Conservation (phyloP, 169 alveolate species). For the Amoebophrya sp. region DNA sequence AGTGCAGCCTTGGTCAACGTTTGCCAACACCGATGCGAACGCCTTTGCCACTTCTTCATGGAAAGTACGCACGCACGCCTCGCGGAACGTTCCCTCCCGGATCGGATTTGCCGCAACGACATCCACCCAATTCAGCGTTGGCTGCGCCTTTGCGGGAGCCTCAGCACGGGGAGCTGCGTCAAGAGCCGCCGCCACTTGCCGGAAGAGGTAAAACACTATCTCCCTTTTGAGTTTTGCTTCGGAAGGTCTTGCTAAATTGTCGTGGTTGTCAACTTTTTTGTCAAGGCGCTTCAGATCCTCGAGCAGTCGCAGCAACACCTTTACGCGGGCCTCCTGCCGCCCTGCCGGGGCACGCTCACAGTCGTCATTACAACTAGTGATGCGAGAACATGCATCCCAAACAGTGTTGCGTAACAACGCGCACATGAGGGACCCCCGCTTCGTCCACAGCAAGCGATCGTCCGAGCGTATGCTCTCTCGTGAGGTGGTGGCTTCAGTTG, state of each 20-base stretch:
- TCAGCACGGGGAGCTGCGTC: neutral
- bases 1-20: neutral
- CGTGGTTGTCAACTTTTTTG: neutral
- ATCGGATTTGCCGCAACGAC: neutral
- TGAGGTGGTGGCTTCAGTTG: too few relatives aligned
- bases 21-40: neutral
- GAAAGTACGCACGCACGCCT: neutral
- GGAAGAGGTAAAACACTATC: neutral
- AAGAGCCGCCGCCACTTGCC: neutral
- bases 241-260: too few relatives aligned
- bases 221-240: neutral
- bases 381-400: slow-evolving; percentile 8
- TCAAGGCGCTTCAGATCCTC: neutral
- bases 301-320: neutral
- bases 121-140: neutral
- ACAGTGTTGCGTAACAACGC: neutral
- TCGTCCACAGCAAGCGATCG: neutral
- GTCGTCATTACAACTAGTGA: too few relatives aligned
- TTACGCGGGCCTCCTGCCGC: neutral
- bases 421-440: neutral
- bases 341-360: neutral
- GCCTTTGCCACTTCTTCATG: slow-evolving; percentile 12
- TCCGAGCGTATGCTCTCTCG: too few relatives aligned
- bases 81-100: slow-evolving; percentile 14
- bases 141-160: neutral